A percentile compares a stretch with the other conserved stretches of the same genome.
Evolutionary conservation across 2,329 filamentous ascomycete genomes (phyloP).

Genomic region (Penicillium frequentans): DNA sequence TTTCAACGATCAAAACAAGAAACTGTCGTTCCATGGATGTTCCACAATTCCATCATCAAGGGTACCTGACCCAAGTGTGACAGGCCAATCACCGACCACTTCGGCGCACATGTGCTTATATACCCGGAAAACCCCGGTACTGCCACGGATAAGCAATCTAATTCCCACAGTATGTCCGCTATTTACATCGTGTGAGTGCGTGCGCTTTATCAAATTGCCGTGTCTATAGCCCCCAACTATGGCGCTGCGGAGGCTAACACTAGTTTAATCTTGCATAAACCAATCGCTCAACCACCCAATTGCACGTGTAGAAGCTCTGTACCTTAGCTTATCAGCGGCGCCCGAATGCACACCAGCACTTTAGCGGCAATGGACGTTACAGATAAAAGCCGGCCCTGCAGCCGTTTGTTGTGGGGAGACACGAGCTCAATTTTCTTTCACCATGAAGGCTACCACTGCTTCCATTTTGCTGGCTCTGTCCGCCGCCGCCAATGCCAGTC

Average conservation of each 20-base stretch:
- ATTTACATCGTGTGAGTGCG: not conserved
- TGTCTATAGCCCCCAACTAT: not conserved
- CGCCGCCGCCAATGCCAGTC: conserved; percentile 21
- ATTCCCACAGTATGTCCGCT: not conserved
- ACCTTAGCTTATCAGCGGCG: not conserved
- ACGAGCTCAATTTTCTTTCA: conserved; percentile 5
- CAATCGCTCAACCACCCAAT: not conserved
- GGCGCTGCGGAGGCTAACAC: not conserved
- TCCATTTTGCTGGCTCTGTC: conserved; percentile 22
- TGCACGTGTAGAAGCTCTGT: conserved; percentile 1
- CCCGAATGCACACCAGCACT: not conserved
- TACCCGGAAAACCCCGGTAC: not conserved
- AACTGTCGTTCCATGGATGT: not conserved
- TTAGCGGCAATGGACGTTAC: not conserved
- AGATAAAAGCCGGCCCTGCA: not conserved
- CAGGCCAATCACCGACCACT: not conserved
- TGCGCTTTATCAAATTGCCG: not conserved
- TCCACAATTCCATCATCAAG: not conserved
- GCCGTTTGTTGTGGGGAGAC: not conserved
- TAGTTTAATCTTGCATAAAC: conserved; percentile 2
- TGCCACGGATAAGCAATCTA: not conserved
- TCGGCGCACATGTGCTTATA: not conserved
- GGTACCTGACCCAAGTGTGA: not conserved
- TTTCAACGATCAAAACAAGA: not conserved
- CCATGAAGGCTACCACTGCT: conserved; percentile 23